Conservation (phyloP, 306 rosid genomes). For the Trifolium subterraneum region DNA sequence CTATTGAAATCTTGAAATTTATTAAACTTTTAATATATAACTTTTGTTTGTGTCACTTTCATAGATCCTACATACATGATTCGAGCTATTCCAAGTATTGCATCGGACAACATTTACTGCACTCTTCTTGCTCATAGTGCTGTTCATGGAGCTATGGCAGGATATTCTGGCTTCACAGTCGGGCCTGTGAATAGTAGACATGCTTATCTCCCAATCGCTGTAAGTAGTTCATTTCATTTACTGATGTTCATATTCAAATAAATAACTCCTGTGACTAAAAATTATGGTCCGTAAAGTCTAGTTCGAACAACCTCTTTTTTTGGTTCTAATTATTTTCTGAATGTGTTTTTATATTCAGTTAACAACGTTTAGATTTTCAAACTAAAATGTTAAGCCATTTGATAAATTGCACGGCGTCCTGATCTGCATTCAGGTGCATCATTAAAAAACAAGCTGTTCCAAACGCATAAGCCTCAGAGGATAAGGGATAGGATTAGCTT, state of each 20-base stretch:
- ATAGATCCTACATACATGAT: constrained; percentile 98
- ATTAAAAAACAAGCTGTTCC: not conserved
- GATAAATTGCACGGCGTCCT: constrained; percentile 3
- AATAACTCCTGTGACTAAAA: not conserved
- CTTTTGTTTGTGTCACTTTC: constrained; percentile 31
- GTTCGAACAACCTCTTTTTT: not conserved
- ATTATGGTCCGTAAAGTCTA: constrained; percentile 2
- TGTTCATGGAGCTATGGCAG: constrained; percentile 98
- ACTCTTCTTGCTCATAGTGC: constrained; percentile 97
- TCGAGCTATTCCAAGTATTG: constrained; percentile 97
- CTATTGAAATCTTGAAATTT: not conserved
- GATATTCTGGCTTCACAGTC: constrained; percentile 88
- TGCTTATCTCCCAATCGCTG: constrained; percentile 88
- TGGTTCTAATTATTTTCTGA: constrained; percentile 11
- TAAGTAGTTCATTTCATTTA: constrained; percentile 56
- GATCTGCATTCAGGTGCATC: not conserved
- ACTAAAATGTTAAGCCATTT: not conserved
- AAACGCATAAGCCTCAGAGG: not conserved
- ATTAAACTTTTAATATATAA: constrained; percentile 1
- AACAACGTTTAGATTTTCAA: not conserved
- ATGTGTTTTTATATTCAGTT: not conserved
- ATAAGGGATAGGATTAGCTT: not conserved
- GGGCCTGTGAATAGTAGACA: constrained; percentile 89
- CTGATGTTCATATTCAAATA: constrained; percentile 25
- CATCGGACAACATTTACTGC: constrained; percentile 92